Evolutionary conservation across 2,329 filamentous ascomycete species (phyloP).

Genomic region (Colletotrichum viniferum): DNA sequence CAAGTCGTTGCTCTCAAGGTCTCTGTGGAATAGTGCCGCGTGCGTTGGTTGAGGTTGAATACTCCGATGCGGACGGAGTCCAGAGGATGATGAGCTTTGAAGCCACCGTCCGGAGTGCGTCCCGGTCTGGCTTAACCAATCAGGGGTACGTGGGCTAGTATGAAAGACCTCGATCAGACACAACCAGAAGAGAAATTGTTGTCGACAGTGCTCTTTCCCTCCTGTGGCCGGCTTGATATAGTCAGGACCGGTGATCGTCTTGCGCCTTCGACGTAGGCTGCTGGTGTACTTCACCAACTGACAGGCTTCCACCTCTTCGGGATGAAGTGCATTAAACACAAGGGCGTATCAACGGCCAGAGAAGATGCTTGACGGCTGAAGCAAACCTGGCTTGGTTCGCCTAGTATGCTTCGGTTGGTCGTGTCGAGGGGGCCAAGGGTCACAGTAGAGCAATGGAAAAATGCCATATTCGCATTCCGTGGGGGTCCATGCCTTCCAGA

Average conservation of each 20-base stretch:
- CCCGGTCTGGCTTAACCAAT: background rate
- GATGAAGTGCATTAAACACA: fast-evolving
- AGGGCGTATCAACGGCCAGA: fast-evolving
- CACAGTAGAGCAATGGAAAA: background rate
- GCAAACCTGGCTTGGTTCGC: background rate
- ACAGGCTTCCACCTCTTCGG: too few species aligned
- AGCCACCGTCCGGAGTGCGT: background rate
- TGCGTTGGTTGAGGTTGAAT: background rate
- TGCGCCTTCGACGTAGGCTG: background rate
- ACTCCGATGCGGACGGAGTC: too few species aligned
- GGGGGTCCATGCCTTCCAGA: background rate
- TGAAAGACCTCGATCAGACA: too few species aligned
- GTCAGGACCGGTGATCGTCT: background rate
- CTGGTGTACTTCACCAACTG: too few species aligned
- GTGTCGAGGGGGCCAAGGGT: too few species aligned
- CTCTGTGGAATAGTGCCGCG: background rate
- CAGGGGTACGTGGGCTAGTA: background rate
- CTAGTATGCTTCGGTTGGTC: too few species aligned
- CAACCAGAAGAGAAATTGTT: too few species aligned
- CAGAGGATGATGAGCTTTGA: background rate
- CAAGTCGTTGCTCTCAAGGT: background rate
- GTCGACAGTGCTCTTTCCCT: too few species aligned
- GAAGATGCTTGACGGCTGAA: background rate
- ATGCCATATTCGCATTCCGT: background rate
- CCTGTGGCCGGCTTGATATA: background rate